These are phyloP conservation scores for Trichoderma endophyticum DNA, from an alignment of 2,329 filamentous ascomycete species.

Conservation along the genomic window DNA sequence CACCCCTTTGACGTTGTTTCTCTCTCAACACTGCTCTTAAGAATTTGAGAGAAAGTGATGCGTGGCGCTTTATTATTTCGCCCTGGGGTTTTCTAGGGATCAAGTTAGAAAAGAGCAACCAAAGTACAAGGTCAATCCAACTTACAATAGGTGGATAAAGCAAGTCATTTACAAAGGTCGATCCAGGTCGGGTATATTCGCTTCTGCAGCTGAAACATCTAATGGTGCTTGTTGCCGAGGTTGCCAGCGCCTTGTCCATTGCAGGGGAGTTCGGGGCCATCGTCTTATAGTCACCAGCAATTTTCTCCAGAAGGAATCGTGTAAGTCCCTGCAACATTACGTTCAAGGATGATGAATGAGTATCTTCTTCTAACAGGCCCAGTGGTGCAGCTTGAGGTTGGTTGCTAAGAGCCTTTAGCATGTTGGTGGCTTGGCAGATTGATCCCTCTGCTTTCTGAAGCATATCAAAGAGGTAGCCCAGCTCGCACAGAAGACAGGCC, in stretches of 20 bases:
- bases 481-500: constrained; percentile 83
- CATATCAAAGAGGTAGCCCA: constrained; percentile 97
- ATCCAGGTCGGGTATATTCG: constrained; percentile 76
- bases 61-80: constrained; percentile 51
- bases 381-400: constrained; percentile 74
- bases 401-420: constrained; percentile 83
- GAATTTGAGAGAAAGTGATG: constrained; percentile 78
- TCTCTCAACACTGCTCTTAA: constrained; percentile 89
- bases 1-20: constrained; percentile 87
- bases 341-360: constrained; percentile 68
- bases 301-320: constrained; percentile 79
- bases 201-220: constrained; percentile 83
- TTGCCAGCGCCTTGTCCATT: constrained; percentile 71
- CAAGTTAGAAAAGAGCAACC: not conserved
- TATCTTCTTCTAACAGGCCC: constrained; percentile 80
- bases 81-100: constrained; percentile 42
- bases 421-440: constrained; percentile 93
- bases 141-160: constrained; percentile 62
- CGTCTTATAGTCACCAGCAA: constrained; percentile 71
- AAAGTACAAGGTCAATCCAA: not conserved
- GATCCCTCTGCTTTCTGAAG: constrained; percentile 90
- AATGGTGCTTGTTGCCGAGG: constrained; percentile 69
- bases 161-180: constrained; percentile 80
- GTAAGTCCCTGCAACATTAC: constrained; percentile 83
- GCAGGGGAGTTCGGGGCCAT: constrained; percentile 59